Percentiles rank a stretch among this genome's conserved stretches.
These are phyloP conservation scores for Penicillium sp. DNA, from an alignment of 2,329 filamentous ascomycete species.

Conservation along the genomic window DNA sequence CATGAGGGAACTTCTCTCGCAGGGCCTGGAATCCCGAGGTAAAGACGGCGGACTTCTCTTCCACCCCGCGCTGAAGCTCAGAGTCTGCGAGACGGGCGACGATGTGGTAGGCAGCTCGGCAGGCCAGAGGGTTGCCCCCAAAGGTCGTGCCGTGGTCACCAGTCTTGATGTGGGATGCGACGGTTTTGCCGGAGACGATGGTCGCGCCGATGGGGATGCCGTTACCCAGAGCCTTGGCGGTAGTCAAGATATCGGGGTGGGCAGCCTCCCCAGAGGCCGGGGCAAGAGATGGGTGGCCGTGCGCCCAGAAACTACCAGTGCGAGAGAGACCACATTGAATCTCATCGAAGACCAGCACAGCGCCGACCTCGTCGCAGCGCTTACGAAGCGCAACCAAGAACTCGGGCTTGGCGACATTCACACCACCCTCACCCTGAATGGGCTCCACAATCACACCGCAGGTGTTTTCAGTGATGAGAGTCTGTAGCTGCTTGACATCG, in stretches of 20 bases:
- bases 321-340: conserved; percentile 91
- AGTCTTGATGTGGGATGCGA: conserved; percentile 62
- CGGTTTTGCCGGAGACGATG: conserved; percentile 55
- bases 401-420: conserved; percentile 73
- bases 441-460: conserved; percentile 95
- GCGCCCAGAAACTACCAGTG: conserved; percentile 87
- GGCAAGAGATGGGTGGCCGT: conserved; percentile 59
- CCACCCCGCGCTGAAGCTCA: conserved; percentile 63
- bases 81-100: conserved; percentile 68
- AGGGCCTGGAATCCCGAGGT: conserved; percentile 53
- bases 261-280: conserved; percentile 52
- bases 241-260: conserved; percentile 90
- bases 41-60: conserved; percentile 60
- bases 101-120: conserved; percentile 78
- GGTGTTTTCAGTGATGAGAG: conserved; percentile 73
- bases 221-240: conserved; percentile 93
- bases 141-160: conserved; percentile 94
- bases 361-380: conserved; percentile 79
- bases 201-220: conserved; percentile 92
- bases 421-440: conserved; percentile 93
- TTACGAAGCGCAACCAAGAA: conserved; percentile 79
- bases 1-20: conserved; percentile 57
- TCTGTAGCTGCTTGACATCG: conserved; percentile 64
- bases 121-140: conserved; percentile 83
- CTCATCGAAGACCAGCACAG: conserved; percentile 89